phyloP scores from a whole-genome alignment of 2,329 filamentous ascomycete genomes.

The Ophiostoma sp. region DNA sequence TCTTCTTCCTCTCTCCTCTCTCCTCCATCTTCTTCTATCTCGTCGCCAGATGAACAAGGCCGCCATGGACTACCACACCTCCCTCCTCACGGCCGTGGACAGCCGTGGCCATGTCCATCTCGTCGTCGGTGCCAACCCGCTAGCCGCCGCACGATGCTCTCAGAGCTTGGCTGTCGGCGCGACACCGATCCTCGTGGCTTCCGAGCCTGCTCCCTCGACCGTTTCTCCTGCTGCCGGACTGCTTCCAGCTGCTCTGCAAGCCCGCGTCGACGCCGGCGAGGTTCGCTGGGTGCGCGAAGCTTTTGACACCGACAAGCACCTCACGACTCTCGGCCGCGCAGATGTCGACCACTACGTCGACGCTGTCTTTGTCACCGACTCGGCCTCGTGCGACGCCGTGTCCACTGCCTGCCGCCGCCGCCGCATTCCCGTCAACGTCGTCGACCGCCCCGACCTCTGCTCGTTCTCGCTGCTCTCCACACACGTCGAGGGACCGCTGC shows the following conservation, averaged over 20 bases:
- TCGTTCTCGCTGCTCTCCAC: constrained; percentile 86
- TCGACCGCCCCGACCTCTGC: constrained; percentile 79
- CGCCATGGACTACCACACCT: constrained; percentile 32
- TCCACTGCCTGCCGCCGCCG: constrained; percentile 69
- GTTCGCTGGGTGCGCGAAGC: constrained; percentile 60
- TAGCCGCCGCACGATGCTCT: constrained; percentile 77
- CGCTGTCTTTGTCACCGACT: constrained; percentile 78
- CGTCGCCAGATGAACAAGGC: neutral
- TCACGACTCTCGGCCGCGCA: constrained; percentile 70
- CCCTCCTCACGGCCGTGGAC: constrained; percentile 68
- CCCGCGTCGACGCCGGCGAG: constrained; percentile 59
- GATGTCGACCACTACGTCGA: constrained; percentile 78
- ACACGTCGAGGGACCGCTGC: constrained; percentile 82
- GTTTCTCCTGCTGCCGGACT: constrained; percentile 40
- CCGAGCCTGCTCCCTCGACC: constrained; percentile 37
- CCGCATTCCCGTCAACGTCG: constrained; percentile 87
- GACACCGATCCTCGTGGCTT: constrained; percentile 69
- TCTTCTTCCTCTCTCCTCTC: neutral
- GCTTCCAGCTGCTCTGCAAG: constrained; percentile 50
- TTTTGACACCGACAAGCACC: constrained; percentile 62
- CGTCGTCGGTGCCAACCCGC: constrained; percentile 76
- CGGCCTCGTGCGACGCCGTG: constrained; percentile 40
- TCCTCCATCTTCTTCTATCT: neutral
- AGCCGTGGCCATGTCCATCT: constrained; percentile 70
- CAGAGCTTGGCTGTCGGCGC: constrained; percentile 80